These are phyloP conservation scores for Backusella sp. DNA, from an alignment of 192 early-diverging fungal genomes.

Conservation along the genomic window DNA sequence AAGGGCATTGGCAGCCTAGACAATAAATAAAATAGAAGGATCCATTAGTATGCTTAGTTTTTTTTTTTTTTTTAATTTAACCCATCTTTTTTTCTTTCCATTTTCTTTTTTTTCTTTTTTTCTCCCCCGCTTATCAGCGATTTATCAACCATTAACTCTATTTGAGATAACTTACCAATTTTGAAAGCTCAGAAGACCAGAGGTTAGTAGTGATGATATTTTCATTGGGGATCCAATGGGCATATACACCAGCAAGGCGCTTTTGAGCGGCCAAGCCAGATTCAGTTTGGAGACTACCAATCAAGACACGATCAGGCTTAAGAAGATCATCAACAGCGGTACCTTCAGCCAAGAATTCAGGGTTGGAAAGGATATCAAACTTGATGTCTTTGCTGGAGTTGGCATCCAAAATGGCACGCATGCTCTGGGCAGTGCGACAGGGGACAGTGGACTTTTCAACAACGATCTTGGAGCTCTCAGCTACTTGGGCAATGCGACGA, in stretches of 20 bases:
- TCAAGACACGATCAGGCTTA: slow-evolving; percentile 86
- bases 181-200: slow-evolving; percentile 95
- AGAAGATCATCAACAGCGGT: slow-evolving; percentile 83
- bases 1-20: slow-evolving; percentile 85
- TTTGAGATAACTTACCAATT: slow-evolving; percentile 57
- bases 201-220: slow-evolving; percentile 88
- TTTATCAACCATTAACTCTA: neutral
- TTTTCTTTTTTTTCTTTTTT: slow-evolving; percentile 2
- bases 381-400: slow-evolving; percentile 63
- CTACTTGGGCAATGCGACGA: slow-evolving; percentile 77
- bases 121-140: neutral
- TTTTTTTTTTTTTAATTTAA: neutral
- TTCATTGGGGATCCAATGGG: slow-evolving; percentile 82
- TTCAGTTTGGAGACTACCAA: slow-evolving; percentile 72
- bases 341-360: slow-evolving; percentile 95
- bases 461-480: slow-evolving; percentile 80
- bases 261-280: slow-evolving; percentile 73
- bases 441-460: slow-evolving; percentile 96
- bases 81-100: neutral
- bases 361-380: slow-evolving; percentile 91
- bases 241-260: slow-evolving; percentile 71
- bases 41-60: neutral
- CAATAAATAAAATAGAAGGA: neutral
- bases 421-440: slow-evolving; percentile 83
- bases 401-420: slow-evolving; percentile 79